Evolutionary conservation across 805 yeast genomes (phyloP).

Genomic region (Hanseniaspora occidentalis): DNA sequence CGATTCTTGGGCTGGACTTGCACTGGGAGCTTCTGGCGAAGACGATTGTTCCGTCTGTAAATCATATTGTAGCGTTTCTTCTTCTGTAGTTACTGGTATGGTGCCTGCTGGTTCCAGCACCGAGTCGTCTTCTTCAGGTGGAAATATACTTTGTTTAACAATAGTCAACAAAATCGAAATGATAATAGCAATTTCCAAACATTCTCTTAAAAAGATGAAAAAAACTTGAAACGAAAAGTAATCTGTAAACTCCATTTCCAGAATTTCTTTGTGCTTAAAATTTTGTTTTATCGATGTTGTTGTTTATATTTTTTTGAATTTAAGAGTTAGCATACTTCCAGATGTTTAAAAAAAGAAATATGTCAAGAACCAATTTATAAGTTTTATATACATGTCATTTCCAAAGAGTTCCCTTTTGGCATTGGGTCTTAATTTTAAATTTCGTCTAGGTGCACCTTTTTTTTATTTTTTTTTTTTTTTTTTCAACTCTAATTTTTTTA

Average conservation of each 20-base stretch:
- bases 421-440: too few species aligned
- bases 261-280: constrained; percentile 9
- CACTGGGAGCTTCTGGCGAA: constrained; percentile 4
- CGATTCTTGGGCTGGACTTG: constrained; percentile 15
- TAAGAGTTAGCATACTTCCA: not conserved
- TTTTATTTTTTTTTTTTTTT: too few species aligned
- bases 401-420: too few species aligned
- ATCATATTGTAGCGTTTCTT: not conserved
- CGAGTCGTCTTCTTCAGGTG: constrained; percentile 13
- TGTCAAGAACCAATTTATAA: not conserved
- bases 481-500: too few species aligned
- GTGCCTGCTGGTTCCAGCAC: not conserved
- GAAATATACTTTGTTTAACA: constrained; percentile 44
- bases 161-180: constrained; percentile 63
- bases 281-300: constrained; percentile 1
- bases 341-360: too few species aligned
- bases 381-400: not conserved
- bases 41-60: constrained; percentile 7
- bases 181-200: constrained; percentile 65
- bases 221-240: constrained; percentile 62
- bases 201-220: constrained; percentile 61
- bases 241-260: constrained; percentile 27
- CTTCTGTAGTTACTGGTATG: not conserved
- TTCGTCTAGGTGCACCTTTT: too few species aligned
- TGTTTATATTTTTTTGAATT: not conserved